Conservation (phyloP, 257 asterid genomes). For the Catharanthus roseus region DNA sequence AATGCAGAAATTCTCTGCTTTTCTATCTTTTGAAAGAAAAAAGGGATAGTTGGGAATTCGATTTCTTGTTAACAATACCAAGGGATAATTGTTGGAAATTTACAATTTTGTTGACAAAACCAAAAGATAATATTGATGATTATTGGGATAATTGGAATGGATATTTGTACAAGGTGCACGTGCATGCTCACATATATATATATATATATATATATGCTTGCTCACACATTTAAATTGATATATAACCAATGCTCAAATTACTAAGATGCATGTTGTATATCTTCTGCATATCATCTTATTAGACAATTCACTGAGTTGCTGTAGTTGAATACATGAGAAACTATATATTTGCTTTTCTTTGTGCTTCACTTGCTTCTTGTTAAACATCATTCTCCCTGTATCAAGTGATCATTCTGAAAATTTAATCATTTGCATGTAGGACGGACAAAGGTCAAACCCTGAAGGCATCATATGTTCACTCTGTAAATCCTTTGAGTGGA, state of each 20-base stretch:
- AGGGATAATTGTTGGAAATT: too few relatives aligned
- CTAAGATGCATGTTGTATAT: background rate
- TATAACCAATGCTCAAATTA: background rate
- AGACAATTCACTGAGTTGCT: background rate
- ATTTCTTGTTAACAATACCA: too few relatives aligned
- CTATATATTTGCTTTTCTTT: background rate
- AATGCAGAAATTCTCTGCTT: background rate
- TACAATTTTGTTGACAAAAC: too few relatives aligned
- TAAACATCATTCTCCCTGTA: background rate
- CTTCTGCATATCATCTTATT: background rate
- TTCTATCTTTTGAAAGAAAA: background rate
- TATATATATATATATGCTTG: too few relatives aligned
- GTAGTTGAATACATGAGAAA: too few relatives aligned
- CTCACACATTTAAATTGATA: too few relatives aligned
- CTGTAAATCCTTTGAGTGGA: slow-evolving; percentile 45
- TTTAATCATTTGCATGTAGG: slow-evolving; percentile 28
- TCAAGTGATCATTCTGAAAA: slow-evolving; percentile 9
- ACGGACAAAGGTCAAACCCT: slow-evolving; percentile 73
- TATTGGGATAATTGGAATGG: too few relatives aligned
- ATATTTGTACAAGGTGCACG: background rate
- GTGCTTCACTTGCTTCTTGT: background rate
- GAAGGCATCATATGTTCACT: slow-evolving; percentile 71
- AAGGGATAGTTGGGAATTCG: background rate
- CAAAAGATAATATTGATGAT: too few relatives aligned
- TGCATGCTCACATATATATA: background rate